Conservation (phyloP, 1,284 basidiomycete species). For the Naganishia cerealis region DNA sequence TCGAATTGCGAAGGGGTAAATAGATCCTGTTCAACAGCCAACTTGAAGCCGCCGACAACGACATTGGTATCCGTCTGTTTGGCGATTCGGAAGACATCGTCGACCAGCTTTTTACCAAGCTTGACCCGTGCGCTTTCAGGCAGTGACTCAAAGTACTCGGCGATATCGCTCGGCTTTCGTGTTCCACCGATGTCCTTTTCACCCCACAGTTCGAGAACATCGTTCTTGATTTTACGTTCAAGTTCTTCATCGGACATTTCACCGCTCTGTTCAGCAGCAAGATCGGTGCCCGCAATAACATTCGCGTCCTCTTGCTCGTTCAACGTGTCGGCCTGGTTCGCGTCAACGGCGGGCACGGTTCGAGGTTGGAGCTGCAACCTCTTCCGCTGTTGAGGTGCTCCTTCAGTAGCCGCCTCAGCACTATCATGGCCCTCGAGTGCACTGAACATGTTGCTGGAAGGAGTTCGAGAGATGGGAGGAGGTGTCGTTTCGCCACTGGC, state of each 20-base stretch:
- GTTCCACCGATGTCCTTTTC: conserved; percentile 53
- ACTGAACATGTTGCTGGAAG: conserved; percentile 85
- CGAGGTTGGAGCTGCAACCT: conserved; percentile 70
- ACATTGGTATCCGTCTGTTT: conserved; percentile 81
- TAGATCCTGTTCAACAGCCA: conserved; percentile 61
- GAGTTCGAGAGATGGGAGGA: conserved; percentile 71
- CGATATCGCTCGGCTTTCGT: conserved; percentile 51
- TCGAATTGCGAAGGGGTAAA: conserved; percentile 57
- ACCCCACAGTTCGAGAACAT: conserved; percentile 58
- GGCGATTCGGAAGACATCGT: conserved; percentile 82
- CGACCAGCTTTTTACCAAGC: conserved; percentile 72
- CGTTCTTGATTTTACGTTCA: conserved; percentile 68
- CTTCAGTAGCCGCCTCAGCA: conserved; percentile 47
- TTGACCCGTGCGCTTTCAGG: conserved; percentile 59
- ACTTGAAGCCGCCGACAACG: conserved; percentile 61
- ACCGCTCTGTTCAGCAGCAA: conserved; percentile 52
- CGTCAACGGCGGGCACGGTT: conserved; percentile 54
- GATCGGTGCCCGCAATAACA: conserved; percentile 58
- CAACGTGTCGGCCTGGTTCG: conserved; percentile 43
- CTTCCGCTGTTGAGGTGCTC: conserved; percentile 63
- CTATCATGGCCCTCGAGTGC: conserved; percentile 64
- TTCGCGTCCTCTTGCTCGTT: conserved; percentile 58
- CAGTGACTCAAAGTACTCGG: conserved; percentile 70
- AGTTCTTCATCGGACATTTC: conserved; percentile 69
- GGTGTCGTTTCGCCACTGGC: conserved; percentile 55